A percentile compares a stretch with the other conserved stretches of the same genome.
phyloP scores from a whole-genome alignment of 176 grass and related monocot species.

The Melocanna baccifera region DNA sequence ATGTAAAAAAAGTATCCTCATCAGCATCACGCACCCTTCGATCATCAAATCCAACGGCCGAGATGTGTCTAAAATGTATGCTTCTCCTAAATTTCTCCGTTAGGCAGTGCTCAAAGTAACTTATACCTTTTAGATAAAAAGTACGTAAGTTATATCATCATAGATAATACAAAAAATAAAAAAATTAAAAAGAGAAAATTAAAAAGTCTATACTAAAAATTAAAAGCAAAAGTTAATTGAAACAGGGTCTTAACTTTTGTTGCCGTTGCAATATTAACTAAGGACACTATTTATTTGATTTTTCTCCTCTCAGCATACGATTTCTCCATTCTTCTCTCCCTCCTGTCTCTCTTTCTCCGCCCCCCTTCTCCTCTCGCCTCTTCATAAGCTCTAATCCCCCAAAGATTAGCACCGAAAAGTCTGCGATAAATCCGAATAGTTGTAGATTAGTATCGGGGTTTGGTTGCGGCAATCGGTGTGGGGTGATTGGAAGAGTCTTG shows the following conservation, averaged over 20 bases:
- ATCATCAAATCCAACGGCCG: neutral
- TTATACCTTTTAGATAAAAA: no score
- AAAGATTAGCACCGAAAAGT: neutral
- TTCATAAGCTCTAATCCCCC: slow-evolving; percentile 6
- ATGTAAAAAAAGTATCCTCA: neutral
- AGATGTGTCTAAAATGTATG: neutral
- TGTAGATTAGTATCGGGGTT: neutral
- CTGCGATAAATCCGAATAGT: neutral
- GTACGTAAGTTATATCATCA: no score
- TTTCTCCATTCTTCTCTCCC: slow-evolving; percentile 17
- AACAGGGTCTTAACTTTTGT: neutral
- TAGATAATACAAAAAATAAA: no score
- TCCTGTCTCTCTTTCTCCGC: neutral
- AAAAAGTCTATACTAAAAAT: no score
- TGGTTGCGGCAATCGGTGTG: neutral
- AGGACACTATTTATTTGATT: slow-evolving; percentile 24
- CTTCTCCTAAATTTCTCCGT: neutral
- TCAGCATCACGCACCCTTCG: neutral
- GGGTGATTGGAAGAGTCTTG: neutral
- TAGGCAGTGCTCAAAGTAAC: no score
- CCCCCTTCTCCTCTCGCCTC: neutral
- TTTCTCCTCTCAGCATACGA: neutral
- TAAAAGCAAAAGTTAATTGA: no score
- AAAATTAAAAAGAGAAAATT: no score
- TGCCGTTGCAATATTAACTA: slow-evolving; percentile 4